phyloP scores from a whole-genome alignment of 148 eudicot genomes.

The Arctostaphylos glauca region DNA sequence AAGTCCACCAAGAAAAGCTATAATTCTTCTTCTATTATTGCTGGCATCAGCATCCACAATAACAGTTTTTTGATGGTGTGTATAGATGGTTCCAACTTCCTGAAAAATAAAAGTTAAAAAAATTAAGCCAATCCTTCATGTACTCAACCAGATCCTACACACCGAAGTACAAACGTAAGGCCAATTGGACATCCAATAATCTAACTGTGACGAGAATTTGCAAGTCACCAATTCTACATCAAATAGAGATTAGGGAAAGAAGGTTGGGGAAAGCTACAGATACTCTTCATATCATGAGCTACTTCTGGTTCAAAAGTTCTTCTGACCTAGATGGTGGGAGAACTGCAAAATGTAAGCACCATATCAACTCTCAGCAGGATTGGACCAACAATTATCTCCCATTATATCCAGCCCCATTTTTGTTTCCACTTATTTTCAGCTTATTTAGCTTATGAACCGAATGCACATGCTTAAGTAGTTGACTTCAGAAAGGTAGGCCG shows the following conservation, averaged over 20 bases:
- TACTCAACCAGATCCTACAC: neutral
- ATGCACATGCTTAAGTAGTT: neutral
- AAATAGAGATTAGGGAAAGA: neutral
- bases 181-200: neutral
- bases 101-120: constrained; percentile 26
- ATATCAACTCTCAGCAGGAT: neutral
- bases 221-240: neutral
- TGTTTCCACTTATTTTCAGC: neutral
- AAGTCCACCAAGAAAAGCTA: constrained; percentile 88
- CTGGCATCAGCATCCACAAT: constrained; percentile 91
- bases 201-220: neutral
- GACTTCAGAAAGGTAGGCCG: neutral
- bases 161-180: neutral
- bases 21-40: constrained; percentile 62
- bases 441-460: neutral
- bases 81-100: constrained; percentile 93
- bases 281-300: neutral
- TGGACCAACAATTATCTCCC: neutral
- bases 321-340: neutral
- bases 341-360: neutral
- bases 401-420: neutral
- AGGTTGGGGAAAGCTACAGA: neutral
- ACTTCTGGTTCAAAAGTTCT: neutral
- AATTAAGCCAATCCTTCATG: neutral
- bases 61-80: constrained; percentile 95